Evolutionary conservation across 2,329 filamentous ascomycete genomes (phyloP).

Genomic region (Metarhizium guizhouense): DNA sequence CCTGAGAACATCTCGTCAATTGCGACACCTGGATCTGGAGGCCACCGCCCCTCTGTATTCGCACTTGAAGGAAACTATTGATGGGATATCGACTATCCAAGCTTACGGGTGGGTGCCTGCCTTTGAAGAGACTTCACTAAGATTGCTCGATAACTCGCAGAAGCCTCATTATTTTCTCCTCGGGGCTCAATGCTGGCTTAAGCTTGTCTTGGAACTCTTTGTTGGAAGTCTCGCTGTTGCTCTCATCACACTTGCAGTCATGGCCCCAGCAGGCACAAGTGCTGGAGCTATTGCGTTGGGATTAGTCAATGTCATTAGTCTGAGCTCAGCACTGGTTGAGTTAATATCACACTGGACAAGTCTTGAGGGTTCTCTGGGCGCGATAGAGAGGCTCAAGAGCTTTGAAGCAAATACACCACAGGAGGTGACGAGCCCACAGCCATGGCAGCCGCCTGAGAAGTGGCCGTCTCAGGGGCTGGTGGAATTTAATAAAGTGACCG

Average conservation of each 20-base stretch:
- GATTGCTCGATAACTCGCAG: constrained; percentile 38
- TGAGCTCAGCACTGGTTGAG: too few relatives aligned
- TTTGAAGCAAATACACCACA: too few relatives aligned
- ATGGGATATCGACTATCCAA: constrained; percentile 37
- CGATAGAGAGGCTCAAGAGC: too few relatives aligned
- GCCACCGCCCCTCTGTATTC: constrained; percentile 26
- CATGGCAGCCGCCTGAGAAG: too few relatives aligned
- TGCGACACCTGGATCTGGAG: constrained; percentile 27
- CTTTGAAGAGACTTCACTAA: constrained; percentile 28
- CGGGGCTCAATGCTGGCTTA: constrained; percentile 43
- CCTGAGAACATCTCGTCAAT: constrained; percentile 27
- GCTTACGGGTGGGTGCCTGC: constrained; percentile 38
- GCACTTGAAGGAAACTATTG: constrained; percentile 32
- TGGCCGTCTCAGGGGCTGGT: too few relatives aligned
- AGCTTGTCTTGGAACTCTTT: constrained; percentile 36
- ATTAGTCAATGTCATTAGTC: too few relatives aligned
- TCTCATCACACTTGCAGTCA: constrained; percentile 27
- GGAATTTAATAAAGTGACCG: too few relatives aligned
- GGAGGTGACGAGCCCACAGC: too few relatives aligned
- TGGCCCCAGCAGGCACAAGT: neutral
- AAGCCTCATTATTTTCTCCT: constrained; percentile 41
- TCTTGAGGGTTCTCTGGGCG: too few relatives aligned
- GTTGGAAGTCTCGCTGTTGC: constrained; percentile 12
- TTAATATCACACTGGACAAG: too few relatives aligned
- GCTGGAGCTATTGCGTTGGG: too few relatives aligned